Base-by-base conservation (phyloP, 1,139 yeast genomes). In the Kazachstania sp. region DNA sequence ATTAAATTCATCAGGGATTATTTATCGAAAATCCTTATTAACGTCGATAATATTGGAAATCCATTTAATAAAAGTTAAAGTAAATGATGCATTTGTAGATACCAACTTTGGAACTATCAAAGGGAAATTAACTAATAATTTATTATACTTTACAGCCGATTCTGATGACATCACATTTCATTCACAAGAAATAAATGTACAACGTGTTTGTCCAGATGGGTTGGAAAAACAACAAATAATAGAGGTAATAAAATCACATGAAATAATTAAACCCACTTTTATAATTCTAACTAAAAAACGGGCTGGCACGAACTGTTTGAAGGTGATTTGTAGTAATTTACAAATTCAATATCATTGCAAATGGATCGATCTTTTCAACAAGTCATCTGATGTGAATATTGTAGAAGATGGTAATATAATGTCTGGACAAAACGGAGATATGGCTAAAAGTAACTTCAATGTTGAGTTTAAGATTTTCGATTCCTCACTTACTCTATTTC, bases 401-500 rank as follows among this genome's bases (percentile, higher is more conserved):
- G 9, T 7, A 8, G 19, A 12, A 18, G n/a, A 15, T 13, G 9
- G 2, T 15, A 13, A 3, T 19, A 5, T 15, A 15, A 4, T 11
- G 13, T 37, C 39, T 8, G n/a, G 13, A 8, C n/a, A n/a, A 28
- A 13, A 7, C 6, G 1, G 26, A 4, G n/a, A 2, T 7, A 19
- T 11, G 12, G 6, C 15, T 20, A 13, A 13, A 13, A 4, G n/a
- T 4, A 26, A 5, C 7, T 11, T 38, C 7, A 11, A 19, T 8
- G 4, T 39, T 8, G 73, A 79, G 43, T 44, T 80, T 18, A 67
- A 70, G 1, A 59, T 82, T 13, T 57, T 72, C 19, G 82, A 82
- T 51, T 75, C 81, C 48, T 68, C 74, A 1, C 50, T 83, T 36
- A 83, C 83, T 0, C 57, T 83, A 23, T 73, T 70, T 26, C 90